Percentiles rank a stretch among this genome's conserved stretches.
These are phyloP conservation scores for Cladophialophora immunda DNA, from an alignment of 2,329 filamentous ascomycete genomes.

Conservation along the genomic window DNA sequence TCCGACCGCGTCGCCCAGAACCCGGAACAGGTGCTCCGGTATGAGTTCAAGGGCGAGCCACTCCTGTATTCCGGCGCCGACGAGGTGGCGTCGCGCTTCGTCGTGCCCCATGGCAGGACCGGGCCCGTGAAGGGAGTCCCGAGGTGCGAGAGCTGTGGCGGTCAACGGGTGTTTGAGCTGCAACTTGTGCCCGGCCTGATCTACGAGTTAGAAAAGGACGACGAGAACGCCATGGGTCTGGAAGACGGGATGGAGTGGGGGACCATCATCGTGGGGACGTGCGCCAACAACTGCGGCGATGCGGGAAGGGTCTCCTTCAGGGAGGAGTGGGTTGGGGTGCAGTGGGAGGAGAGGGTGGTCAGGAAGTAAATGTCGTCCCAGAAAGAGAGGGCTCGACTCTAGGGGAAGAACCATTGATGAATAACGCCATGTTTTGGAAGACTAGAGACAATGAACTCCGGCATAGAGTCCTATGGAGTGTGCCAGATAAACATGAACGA, in stretches of 20 bases:
- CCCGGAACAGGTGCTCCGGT: constrained; percentile 81
- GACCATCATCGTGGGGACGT: constrained; percentile 87
- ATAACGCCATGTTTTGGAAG: neutral
- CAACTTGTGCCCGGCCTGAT: constrained; percentile 94
- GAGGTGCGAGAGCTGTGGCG: constrained; percentile 78
- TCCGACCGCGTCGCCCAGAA: constrained; percentile 81
- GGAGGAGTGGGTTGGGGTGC: constrained; percentile 97
- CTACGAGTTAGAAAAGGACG: constrained; percentile 80
- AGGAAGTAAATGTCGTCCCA: constrained; percentile 30
- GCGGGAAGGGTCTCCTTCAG: constrained; percentile 77
- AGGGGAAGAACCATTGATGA: neutral
- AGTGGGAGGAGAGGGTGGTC: constrained; percentile 80
- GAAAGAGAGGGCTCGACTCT: neutral
- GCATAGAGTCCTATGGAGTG: neutral
- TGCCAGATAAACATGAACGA: too few species aligned
- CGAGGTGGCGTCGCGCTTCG: constrained; percentile 72
- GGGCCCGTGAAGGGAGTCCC: constrained; percentile 64
- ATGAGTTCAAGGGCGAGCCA: constrained; percentile 76
- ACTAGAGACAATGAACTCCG: neutral
- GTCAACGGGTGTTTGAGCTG: constrained; percentile 82
- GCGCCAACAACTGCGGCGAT: constrained; percentile 76
- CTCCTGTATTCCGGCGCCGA: constrained; percentile 85
- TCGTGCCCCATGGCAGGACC: constrained; percentile 36
- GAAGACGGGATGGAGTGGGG: constrained; percentile 97
- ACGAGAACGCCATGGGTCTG: constrained; percentile 57